Evolutionary conservation across 2,329 filamentous ascomycete genomes (phyloP).

Genomic region (Drechslerella stenobrocha): DNA sequence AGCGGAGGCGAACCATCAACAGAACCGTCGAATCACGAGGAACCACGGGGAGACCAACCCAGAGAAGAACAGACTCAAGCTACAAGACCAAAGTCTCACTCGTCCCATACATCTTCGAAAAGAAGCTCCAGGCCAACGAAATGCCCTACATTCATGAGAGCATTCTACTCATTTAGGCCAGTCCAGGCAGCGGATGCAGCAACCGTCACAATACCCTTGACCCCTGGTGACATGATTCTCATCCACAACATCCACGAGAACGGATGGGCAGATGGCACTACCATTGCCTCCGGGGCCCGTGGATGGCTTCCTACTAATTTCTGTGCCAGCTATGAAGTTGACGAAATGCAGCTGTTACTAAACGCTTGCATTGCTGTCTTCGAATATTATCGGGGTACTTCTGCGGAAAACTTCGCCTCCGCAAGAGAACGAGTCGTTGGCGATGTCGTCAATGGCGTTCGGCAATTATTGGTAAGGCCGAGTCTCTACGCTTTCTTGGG

Average conservation of each 20-base stretch:
- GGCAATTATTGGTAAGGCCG: slow-evolving; percentile 75
- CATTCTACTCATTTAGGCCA: slow-evolving; percentile 86
- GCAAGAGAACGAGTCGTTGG: slow-evolving; percentile 51
- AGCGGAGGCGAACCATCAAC: slow-evolving; percentile 3
- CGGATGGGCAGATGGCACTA: slow-evolving; percentile 95
- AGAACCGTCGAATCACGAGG: not conserved
- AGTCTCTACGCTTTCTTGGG: slow-evolving; percentile 12
- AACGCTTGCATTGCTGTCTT: slow-evolving; percentile 61
- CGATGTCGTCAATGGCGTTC: slow-evolving; percentile 73
- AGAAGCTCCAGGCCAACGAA: slow-evolving; percentile 25
- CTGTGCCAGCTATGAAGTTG: slow-evolving; percentile 89
- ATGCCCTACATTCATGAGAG: slow-evolving; percentile 70
- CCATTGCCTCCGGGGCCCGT: slow-evolving; percentile 79
- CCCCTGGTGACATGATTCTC: slow-evolving; percentile 86
- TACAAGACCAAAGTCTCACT: slow-evolving; percentile 35
- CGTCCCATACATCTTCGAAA: slow-evolving; percentile 24
- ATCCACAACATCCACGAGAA: slow-evolving; percentile 97
- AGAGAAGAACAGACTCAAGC: slow-evolving; percentile 4
- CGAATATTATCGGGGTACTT: slow-evolving; percentile 51
- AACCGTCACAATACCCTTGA: slow-evolving; percentile 83
- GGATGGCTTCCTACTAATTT: slow-evolving; percentile 99
- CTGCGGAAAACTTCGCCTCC: slow-evolving; percentile 42
- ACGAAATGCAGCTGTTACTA: slow-evolving; percentile 80
- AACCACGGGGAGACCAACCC: not conserved
- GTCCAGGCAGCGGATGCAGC: slow-evolving; percentile 72